Conservation (phyloP, 2,329 filamentous ascomycete species). For the Colletotrichum sublineola region DNA sequence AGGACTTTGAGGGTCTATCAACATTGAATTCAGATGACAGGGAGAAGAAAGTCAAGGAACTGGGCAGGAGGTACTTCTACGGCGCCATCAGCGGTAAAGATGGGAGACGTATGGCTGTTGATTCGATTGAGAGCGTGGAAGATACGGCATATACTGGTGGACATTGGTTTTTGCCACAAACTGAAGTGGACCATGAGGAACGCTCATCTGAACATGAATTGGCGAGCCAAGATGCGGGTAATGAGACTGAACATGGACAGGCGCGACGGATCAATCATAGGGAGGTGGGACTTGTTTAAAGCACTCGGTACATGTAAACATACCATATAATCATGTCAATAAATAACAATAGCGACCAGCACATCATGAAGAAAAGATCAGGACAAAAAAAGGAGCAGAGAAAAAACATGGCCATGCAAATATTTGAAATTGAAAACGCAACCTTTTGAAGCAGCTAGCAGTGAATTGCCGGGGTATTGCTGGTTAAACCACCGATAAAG, state of each 20-base stretch:
- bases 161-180: constrained; percentile 19
- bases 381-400: too few relatives aligned
- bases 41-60: constrained; percentile 29
- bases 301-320: too few relatives aligned
- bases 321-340: too few relatives aligned
- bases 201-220: not conserved
- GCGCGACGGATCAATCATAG: not conserved
- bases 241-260: not conserved
- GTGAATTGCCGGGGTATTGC: not conserved
- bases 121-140: constrained; percentile 31
- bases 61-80: constrained; percentile 42
- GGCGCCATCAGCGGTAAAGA: constrained; percentile 45
- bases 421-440: not conserved
- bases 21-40: constrained; percentile 24
- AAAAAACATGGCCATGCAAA: not conserved
- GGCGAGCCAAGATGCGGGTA: not conserved
- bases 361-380: not conserved
- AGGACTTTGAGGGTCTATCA: constrained; percentile 41
- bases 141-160: constrained; percentile 23
- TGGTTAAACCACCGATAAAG: constrained; percentile 19
- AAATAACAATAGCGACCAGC: fast-evolving
- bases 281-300: not conserved
- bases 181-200: not conserved
- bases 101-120: constrained; percentile 34
- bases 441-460: not conserved